Conservation (phyloP, 2,329 filamentous ascomycete genomes). For the Fusarium sarcochroum region DNA sequence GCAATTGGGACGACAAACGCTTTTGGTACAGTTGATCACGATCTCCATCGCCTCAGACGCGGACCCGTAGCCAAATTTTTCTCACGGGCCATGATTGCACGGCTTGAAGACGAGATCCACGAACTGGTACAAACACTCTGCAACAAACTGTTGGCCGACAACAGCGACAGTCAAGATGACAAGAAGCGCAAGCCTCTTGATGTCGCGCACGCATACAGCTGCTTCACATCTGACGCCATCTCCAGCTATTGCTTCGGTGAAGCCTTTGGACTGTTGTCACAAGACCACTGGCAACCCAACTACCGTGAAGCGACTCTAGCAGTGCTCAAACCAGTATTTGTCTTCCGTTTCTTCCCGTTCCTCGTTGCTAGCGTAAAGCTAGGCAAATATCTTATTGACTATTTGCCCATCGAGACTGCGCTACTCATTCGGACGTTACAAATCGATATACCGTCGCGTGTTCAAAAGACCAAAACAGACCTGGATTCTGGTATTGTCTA, state of each 20-base stretch:
- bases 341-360: slow-evolving; percentile 18
- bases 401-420: background rate
- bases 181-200: background rate
- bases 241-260: slow-evolving; percentile 27
- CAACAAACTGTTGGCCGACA: slow-evolving; percentile 11
- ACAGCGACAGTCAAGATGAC: background rate
- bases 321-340: slow-evolving; percentile 21
- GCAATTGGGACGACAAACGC: slow-evolving; percentile 13
- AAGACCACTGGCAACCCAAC: slow-evolving; percentile 11
- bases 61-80: slow-evolving; percentile 23
- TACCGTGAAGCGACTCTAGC: slow-evolving; percentile 29
- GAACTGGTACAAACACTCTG: slow-evolving; percentile 15
- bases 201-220: slow-evolving; percentile 18
- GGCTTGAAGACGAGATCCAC: slow-evolving; percentile 12
- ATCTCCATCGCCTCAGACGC: slow-evolving; percentile 15
- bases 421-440: slow-evolving; percentile 11
- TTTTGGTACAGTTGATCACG: slow-evolving; percentile 17
- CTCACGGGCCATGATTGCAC: slow-evolving; percentile 21
- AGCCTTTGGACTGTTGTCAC: slow-evolving; percentile 13
- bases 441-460: slow-evolving; percentile 17
- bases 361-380: slow-evolving; percentile 18
- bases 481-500: slow-evolving; percentile 12
- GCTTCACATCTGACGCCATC: slow-evolving; percentile 18
- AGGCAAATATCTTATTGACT: slow-evolving; percentile 11
- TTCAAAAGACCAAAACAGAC: slow-evolving; percentile 16